These are phyloP conservation scores for Starmera stellimalicola DNA, from an alignment of 1,139 yeast genomes.

Conservation along the genomic window DNA sequence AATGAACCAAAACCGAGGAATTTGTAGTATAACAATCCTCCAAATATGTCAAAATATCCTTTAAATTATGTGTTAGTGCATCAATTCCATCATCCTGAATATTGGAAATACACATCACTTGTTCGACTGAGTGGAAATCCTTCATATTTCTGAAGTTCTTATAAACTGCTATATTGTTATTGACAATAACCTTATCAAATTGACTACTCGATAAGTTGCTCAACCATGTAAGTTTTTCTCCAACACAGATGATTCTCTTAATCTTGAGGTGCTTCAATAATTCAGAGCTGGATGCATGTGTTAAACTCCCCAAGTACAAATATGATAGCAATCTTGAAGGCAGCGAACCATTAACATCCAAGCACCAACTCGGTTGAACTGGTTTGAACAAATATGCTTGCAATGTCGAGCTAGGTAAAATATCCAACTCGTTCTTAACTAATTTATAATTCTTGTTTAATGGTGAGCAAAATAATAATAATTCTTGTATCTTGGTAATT, in stretches of 20 bases:
- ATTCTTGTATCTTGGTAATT: conserved; percentile 51
- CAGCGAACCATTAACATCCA: conserved; percentile 26
- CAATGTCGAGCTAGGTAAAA: conserved; percentile 10
- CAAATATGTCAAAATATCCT: conserved; percentile 33
- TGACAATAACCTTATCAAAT: conserved; percentile 12
- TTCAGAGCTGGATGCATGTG: conserved; percentile 69
- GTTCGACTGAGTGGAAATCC: too few relatives aligned
- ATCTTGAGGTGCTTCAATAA: conserved; percentile 61
- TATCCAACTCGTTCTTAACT: conserved; percentile 7
- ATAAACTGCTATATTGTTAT: conserved; percentile 14
- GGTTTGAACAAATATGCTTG: conserved; percentile 11
- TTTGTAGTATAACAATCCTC: conserved; percentile 27
- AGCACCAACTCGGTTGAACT: conserved; percentile 15
- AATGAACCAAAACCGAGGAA: conserved; percentile 65
- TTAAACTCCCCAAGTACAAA: conserved; percentile 75
- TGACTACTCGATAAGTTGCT: conserved; percentile 13
- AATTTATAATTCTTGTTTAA: conserved; percentile 8
- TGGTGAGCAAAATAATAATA: conserved; percentile 52
- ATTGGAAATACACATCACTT: conserved; percentile 29
- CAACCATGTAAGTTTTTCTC: conserved; percentile 65
- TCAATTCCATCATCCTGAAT: conserved; percentile 45
- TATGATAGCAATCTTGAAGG: conserved; percentile 64
- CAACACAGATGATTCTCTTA: conserved; percentile 73
- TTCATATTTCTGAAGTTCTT: conserved; percentile 25
- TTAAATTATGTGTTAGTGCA: conserved; percentile 32